Percentiles rank a stretch among this genome's conserved stretches.
Conservation (phyloP, 2,329 filamentous ascomycete genomes). For the Colletotrichum chrysophilum region DNA sequence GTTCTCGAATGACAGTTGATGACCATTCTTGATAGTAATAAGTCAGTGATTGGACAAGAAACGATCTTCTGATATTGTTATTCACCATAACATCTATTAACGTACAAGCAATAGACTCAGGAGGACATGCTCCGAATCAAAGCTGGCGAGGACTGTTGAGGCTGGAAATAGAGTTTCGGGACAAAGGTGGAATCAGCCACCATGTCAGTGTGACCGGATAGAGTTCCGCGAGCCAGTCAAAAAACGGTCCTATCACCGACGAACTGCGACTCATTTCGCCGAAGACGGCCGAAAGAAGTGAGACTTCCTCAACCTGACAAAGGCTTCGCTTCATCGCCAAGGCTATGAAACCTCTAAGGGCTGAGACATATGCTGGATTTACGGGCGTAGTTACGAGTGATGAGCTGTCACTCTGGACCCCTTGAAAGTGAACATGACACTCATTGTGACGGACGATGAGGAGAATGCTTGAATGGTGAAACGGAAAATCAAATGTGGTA, state of each 20-base stretch:
- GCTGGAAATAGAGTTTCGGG: background rate
- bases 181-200: background rate
- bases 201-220: background rate
- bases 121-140: too few relatives aligned
- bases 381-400: background rate
- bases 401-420: background rate
- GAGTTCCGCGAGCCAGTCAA: background rate
- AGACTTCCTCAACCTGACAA: background rate
- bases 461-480: background rate
- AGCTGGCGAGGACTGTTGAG: background rate
- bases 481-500: background rate
- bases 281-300: background rate
- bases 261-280: background rate
- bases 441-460: background rate
- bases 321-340: background rate
- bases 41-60: background rate
- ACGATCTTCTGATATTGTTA: too few relatives aligned
- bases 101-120: too few relatives aligned
- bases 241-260: background rate
- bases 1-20: background rate
- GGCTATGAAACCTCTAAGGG: background rate
- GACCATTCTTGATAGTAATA: background rate
- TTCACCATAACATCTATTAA: too few relatives aligned
- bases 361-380: background rate
- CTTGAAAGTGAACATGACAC: background rate